Percentiles rank a stretch among this genome's conserved stretches.
These are phyloP conservation scores for Apium graveolens DNA, from an alignment of 129 eudicot genomes.

Conservation along the genomic window DNA sequence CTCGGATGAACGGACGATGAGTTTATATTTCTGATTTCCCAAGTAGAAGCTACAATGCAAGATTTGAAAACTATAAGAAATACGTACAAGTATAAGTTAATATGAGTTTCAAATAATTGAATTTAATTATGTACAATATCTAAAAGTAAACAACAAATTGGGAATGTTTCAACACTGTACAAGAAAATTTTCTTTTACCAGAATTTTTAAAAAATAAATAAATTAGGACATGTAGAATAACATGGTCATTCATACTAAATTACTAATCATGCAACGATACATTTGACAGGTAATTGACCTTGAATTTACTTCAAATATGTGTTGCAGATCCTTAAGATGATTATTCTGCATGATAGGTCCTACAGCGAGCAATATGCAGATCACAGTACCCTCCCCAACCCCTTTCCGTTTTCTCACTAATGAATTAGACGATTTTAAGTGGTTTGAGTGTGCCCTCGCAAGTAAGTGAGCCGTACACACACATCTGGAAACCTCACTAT, in stretches of 20 bases:
- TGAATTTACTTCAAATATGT: background rate
- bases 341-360: background rate
- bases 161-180: background rate
- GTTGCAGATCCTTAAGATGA: background rate
- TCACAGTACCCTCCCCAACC: too few species aligned
- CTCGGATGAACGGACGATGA: constrained; percentile 36
- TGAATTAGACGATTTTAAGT: background rate
- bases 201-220: background rate
- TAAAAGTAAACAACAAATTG: background rate
- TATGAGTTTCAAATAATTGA: background rate
- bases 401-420: too few species aligned
- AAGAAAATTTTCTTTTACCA: background rate
- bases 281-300: background rate
- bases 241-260: background rate
- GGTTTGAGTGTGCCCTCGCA: too few species aligned
- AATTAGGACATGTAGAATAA: too few species aligned
- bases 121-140: background rate
- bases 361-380: background rate
- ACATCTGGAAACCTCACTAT: background rate
- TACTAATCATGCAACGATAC: background rate
- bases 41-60: constrained; percentile 65
- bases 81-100: constrained; percentile 1
- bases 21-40: constrained; percentile 78
- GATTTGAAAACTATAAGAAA: background rate
- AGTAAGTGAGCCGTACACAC: background rate